Evolutionary conservation across 352 stramenopile genomes (phyloP).

Genomic region (Pythium dissotocum): DNA sequence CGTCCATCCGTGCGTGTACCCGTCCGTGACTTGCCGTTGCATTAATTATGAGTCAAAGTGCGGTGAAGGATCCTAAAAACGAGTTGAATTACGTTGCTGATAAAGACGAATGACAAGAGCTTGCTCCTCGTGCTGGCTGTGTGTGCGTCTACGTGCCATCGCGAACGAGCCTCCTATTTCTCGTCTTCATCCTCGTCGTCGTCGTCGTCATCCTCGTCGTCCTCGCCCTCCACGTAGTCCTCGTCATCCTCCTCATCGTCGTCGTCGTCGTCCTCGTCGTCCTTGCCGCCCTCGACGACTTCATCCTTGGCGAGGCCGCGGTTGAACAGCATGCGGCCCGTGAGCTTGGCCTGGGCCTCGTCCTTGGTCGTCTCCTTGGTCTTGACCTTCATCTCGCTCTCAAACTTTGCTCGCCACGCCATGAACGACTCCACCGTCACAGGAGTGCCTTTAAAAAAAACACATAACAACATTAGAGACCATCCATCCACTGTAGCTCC

Average conservation of each 20-base stretch:
- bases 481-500: background rate
- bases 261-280: constrained; percentile 52
- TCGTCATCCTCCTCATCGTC: constrained; percentile 43
- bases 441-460: constrained; percentile 46
- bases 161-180: constrained; percentile 7
- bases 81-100: constrained; percentile 16
- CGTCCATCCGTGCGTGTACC: background rate
- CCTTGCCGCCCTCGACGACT: constrained; percentile 35
- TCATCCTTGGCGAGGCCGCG: constrained; percentile 78
- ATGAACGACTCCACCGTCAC: constrained; percentile 80
- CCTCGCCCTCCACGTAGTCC: constrained; percentile 44
- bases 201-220: constrained; percentile 40
- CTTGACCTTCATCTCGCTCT: constrained; percentile 52
- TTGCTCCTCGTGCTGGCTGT: constrained; percentile 27
- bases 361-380: constrained; percentile 65
- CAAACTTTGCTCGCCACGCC: constrained; percentile 72
- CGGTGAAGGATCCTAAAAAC: constrained; percentile 9
- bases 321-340: constrained; percentile 73
- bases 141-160: constrained; percentile 16
- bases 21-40: background rate
- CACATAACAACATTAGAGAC: background rate
- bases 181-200: constrained; percentile 36
- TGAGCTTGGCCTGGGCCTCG: constrained; percentile 72
- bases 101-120: constrained; percentile 11
- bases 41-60: background rate